Percentiles rank a stretch among this genome's conserved stretches.
phyloP scores from a whole-genome alignment of 495 filamentous ascomycete genomes.

The Recurvomyces mirabilis region DNA sequence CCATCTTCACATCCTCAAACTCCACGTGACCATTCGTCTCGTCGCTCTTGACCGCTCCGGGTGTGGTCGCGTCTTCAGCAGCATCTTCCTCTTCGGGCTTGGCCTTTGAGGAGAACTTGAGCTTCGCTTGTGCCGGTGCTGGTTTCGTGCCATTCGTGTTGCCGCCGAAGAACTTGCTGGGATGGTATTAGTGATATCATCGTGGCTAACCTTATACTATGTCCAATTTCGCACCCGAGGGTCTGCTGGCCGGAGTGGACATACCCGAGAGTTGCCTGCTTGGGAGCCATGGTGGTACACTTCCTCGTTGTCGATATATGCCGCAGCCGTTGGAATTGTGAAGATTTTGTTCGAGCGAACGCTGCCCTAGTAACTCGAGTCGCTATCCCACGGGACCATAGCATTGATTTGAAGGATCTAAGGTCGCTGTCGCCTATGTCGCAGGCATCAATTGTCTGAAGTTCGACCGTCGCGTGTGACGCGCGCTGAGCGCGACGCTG shows the following conservation, averaged over 20 bases:
- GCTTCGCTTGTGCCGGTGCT: slow-evolving; percentile 53
- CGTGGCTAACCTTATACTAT: background rate
- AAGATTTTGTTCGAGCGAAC: too few species aligned
- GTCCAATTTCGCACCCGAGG: slow-evolving; percentile 59
- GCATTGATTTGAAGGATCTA: slow-evolving; percentile 13
- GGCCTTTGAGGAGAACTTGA: slow-evolving; percentile 22
- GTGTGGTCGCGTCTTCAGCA: slow-evolving; percentile 24
- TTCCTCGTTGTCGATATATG: too few species aligned
- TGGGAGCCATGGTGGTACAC: too few species aligned
- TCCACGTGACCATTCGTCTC: slow-evolving; percentile 18
- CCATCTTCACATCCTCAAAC: slow-evolving; percentile 15
- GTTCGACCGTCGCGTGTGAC: background rate
- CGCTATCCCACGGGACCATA: too few species aligned
- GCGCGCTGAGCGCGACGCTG: background rate
- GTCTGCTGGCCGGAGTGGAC: slow-evolving; percentile 70
- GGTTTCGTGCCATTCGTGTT: slow-evolving; percentile 42
- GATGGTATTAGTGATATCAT: background rate
- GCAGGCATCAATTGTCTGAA: background rate
- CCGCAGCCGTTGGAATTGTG: too few species aligned
- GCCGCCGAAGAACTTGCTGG: slow-evolving; percentile 69
- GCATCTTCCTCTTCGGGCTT: slow-evolving; percentile 30
- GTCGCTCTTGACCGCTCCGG: slow-evolving; percentile 19
- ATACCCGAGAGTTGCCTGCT: slow-evolving; percentile 91
- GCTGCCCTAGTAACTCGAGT: too few species aligned
- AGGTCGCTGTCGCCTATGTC: too few species aligned